A percentile compares a stretch with the other conserved stretches of the same genome.
These are phyloP conservation scores for Nannochloropsis salina DNA, from an alignment of 108 stramenopile species.

Conservation along the genomic window DNA sequence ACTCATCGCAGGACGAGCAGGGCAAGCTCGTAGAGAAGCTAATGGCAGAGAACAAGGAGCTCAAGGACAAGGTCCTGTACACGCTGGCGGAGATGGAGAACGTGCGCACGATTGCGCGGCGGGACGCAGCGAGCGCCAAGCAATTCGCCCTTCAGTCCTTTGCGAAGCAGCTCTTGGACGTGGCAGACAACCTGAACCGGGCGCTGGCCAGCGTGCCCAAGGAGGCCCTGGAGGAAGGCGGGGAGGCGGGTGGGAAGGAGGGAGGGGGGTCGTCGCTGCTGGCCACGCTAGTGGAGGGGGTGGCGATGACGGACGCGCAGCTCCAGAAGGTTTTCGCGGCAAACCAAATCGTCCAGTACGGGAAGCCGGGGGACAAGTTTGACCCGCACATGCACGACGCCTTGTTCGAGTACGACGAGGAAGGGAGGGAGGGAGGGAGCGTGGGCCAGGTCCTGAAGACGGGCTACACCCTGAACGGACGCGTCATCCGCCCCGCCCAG, in stretches of 20 bases:
- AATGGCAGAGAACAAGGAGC: not conserved
- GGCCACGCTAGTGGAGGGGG: conserved; percentile 70
- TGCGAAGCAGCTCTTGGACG: conserved; percentile 57
- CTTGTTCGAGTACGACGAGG: conserved; percentile 78
- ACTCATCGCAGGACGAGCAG: not conserved
- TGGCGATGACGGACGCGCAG: conserved; percentile 79
- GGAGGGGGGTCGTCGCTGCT: conserved; percentile 56
- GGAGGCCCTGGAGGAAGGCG: conserved; percentile 26
- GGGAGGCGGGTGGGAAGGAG: conserved; percentile 51
- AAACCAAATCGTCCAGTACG: conserved; percentile 75
- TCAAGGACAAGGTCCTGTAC: conserved; percentile 57
- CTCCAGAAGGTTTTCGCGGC: conserved; percentile 69
- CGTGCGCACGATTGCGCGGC: conserved; percentile 77
- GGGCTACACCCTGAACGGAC: conserved; percentile 83
- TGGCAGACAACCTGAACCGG: conserved; percentile 80
- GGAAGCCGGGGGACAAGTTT: conserved; percentile 77
- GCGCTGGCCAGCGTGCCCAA: conserved; percentile 67
- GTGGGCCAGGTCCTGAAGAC: conserved; percentile 75
- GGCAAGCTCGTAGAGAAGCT: not conserved
- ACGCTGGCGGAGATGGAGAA: conserved; percentile 93
- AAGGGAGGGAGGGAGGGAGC: conserved; percentile 59
- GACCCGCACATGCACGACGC: conserved; percentile 93
- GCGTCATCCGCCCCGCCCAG: conserved; percentile 90
- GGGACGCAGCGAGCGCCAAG: conserved; percentile 74
- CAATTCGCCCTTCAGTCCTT: conserved; percentile 64